phyloP scores from a whole-genome alignment of 1,284 basidiomycete genomes.

The Ganoderma lingzhi region DNA sequence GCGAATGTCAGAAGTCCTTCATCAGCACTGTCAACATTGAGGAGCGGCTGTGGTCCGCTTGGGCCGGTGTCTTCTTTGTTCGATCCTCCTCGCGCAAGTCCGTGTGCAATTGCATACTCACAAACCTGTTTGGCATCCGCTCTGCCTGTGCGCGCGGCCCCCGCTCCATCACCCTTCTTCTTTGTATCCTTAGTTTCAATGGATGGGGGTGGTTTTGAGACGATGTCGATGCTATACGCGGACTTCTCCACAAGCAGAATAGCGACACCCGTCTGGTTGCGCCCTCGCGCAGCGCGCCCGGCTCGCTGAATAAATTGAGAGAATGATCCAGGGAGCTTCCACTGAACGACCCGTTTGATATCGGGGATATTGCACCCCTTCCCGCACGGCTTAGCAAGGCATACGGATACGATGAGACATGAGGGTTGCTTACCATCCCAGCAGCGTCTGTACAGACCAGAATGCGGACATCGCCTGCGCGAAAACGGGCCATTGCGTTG shows the following conservation, averaged over 20 bases:
- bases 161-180: too few species aligned
- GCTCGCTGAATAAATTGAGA: slow-evolving; percentile 38
- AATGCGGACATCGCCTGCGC: slow-evolving; percentile 25
- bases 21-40: too few species aligned
- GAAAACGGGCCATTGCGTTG: slow-evolving; percentile 30
- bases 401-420: too few species aligned
- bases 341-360: slow-evolving; percentile 37
- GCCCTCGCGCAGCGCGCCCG: slow-evolving; percentile 34
- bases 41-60: too few species aligned
- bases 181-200: too few species aligned
- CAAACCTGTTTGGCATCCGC: neutral
- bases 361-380: slow-evolving; percentile 40
- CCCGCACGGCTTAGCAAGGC: too few species aligned
- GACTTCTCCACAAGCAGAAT: slow-evolving; percentile 35
- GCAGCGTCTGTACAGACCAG: slow-evolving; percentile 42
- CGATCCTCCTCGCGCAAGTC: slow-evolving; percentile 24
- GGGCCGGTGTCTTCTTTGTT: too few species aligned
- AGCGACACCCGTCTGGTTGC: slow-evolving; percentile 24
- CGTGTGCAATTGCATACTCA: slow-evolving; percentile 25
- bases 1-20: too few species aligned
- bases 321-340: slow-evolving; percentile 35
- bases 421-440: slow-evolving; percentile 39
- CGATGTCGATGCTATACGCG: slow-evolving; percentile 21
- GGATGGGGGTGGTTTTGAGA: neutral
- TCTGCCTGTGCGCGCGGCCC: too few species aligned